Percentiles rank a stretch among this genome's conserved stretches.
phyloP scores from a whole-genome alignment of 495 filamentous ascomycete species.

The Penicillium parvum region DNA sequence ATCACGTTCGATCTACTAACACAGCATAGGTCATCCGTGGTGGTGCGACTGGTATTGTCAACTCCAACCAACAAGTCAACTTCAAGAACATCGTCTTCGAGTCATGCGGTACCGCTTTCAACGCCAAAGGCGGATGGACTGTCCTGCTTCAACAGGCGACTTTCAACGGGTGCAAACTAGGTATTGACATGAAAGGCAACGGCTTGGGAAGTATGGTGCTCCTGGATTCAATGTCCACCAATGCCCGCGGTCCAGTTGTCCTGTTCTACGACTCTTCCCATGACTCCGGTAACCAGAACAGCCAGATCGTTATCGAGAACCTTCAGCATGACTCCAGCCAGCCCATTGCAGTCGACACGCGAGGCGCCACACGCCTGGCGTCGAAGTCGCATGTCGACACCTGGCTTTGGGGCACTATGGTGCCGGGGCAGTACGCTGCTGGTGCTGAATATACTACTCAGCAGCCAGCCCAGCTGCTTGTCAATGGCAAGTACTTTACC shows the following conservation, averaged over 20 bases:
- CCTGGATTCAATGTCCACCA: constrained; percentile 36
- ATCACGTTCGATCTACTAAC: constrained; percentile 9
- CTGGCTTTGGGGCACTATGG: constrained; percentile 38
- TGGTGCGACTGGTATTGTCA: constrained; percentile 44
- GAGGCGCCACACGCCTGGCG: constrained; percentile 39
- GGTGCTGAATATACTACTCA: constrained; percentile 17
- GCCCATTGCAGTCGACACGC: constrained; percentile 29
- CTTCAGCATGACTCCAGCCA: constrained; percentile 21
- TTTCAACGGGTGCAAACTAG: constrained; percentile 31
- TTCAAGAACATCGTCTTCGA: constrained; percentile 46
- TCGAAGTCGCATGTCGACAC: constrained; percentile 43
- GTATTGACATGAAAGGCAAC: constrained; percentile 33
- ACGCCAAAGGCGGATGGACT: constrained; percentile 36
- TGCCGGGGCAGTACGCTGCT: constrained; percentile 28
- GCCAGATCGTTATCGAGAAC: constrained; percentile 38
- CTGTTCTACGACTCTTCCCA: constrained; percentile 41
- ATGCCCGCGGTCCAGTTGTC: constrained; percentile 48
- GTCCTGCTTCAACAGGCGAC: constrained; percentile 35
- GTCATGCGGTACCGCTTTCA: constrained; percentile 35
- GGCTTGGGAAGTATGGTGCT: constrained; percentile 50
- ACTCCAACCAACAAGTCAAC: constrained; percentile 50
- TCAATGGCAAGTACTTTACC: constrained; percentile 26
- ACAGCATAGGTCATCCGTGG: constrained; percentile 40
- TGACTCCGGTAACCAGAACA: constrained; percentile 29
- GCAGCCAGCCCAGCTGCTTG: constrained; percentile 19